These are phyloP conservation scores for Vinca minor DNA, from an alignment of 257 asterid genomes.

Conservation along the genomic window DNA sequence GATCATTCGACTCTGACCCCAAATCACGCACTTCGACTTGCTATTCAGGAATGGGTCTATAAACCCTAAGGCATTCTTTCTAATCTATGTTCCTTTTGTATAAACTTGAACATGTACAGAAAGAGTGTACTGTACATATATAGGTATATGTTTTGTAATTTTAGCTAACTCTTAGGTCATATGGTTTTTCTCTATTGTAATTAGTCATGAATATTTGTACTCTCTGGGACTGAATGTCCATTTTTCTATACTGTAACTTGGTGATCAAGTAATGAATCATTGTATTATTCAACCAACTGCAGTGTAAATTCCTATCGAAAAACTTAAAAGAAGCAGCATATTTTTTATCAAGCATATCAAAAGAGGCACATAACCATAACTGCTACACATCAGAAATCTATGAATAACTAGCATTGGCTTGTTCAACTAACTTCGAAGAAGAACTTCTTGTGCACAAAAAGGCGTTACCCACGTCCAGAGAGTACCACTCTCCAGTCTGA, in stretches of 20 bases:
- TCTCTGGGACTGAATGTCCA: no score
- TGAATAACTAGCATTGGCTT: background rate
- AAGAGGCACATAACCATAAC: background rate
- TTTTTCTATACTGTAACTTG: no score
- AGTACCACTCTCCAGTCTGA: no score
- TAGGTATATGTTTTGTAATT: background rate
- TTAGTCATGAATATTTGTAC: background rate
- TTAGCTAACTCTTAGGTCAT: background rate
- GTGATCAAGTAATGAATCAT: no score
- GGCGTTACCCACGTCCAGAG: no score
- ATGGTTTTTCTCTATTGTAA: background rate
- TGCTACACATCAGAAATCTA: background rate
- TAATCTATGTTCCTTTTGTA: background rate
- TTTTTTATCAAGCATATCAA: background rate
- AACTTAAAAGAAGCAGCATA: background rate
- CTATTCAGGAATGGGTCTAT: constrained; percentile 72
- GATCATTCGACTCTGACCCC: constrained; percentile 50
- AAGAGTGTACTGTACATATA: background rate
- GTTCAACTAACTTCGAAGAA: background rate
- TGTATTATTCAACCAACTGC: background rate
- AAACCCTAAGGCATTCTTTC: constrained; percentile 19
- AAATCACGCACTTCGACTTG: constrained; percentile 48
- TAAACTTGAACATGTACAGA: constrained; percentile 9
- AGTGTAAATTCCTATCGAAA: background rate
- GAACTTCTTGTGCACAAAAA: no score